These are phyloP conservation scores for Coelastrella sp. DNA, from an alignment of 139 green algal genomes.

Conservation along the genomic window DNA sequence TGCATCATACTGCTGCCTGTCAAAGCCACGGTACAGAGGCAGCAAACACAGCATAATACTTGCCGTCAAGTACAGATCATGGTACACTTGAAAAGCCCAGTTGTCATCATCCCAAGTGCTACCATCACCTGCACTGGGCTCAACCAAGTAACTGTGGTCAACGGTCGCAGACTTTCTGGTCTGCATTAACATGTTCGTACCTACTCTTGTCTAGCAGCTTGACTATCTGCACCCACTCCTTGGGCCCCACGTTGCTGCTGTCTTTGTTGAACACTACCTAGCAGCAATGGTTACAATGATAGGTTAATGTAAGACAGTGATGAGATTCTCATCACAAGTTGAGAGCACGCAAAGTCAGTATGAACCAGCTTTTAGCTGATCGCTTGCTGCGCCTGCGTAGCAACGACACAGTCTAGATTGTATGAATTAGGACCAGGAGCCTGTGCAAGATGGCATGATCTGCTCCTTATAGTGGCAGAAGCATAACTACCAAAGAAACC, in stretches of 20 bases:
- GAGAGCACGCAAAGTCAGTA: too few species aligned
- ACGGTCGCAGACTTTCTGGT: background rate
- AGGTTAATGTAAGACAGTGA: too few species aligned
- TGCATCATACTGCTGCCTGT: constrained; percentile 72
- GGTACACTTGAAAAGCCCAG: background rate
- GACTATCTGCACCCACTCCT: constrained; percentile 82
- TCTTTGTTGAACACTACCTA: constrained; percentile 52
- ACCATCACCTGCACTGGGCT: too few species aligned
- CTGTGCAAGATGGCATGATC: too few species aligned
- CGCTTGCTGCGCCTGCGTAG: too few species aligned
- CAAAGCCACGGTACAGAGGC: background rate
- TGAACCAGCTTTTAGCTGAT: too few species aligned
- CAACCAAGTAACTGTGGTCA: too few species aligned
- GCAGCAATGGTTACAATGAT: background rate
- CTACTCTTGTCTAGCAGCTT: constrained; percentile 69
- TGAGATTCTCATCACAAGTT: too few species aligned
- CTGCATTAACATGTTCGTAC: background rate
- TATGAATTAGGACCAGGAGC: too few species aligned
- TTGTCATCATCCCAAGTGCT: background rate
- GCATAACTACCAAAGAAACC: too few species aligned
- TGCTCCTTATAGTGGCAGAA: too few species aligned
- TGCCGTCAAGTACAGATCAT: background rate
- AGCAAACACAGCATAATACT: background rate
- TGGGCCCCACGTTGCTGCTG: constrained; percentile 65
- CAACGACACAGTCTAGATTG: too few species aligned